Evolutionary conservation across 2,329 filamentous ascomycete genomes (phyloP).

Genomic region (Phialemonium atrogriseum): DNA sequence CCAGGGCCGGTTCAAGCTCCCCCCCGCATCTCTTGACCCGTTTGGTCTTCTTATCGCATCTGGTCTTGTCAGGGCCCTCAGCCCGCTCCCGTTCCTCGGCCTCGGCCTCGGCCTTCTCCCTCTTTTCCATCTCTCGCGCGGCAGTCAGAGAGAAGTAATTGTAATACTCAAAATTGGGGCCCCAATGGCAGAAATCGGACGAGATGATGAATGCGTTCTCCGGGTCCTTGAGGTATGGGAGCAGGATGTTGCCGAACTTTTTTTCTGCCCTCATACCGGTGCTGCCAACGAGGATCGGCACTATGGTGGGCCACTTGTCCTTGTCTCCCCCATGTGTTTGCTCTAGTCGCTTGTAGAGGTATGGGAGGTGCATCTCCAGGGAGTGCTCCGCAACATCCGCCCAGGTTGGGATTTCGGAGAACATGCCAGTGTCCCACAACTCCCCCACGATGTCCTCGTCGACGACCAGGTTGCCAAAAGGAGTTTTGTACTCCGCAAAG

Average conservation of each 20-base stretch:
- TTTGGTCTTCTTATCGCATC: too few species aligned
- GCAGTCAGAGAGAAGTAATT: constrained; percentile 70
- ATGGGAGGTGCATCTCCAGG: constrained; percentile 93
- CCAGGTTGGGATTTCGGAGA: constrained; percentile 53
- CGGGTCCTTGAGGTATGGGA: constrained; percentile 68
- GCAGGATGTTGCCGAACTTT: constrained; percentile 59
- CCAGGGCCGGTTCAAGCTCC: too few species aligned
- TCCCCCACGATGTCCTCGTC: constrained; percentile 48
- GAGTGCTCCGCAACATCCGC: constrained; percentile 83
- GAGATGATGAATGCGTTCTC: constrained; percentile 78
- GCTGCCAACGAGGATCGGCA: constrained; percentile 80
- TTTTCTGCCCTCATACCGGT: constrained; percentile 60
- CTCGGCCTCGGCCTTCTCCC: constrained; percentile 25
- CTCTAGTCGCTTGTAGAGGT: constrained; percentile 70
- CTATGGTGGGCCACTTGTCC: constrained; percentile 57
- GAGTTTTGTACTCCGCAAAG: constrained; percentile 64
- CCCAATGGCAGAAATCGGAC: constrained; percentile 98
- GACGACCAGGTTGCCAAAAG: constrained; percentile 61
- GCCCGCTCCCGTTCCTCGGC: constrained; percentile 5
- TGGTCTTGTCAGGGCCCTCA: constrained; percentile 6
- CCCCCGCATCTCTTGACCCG: too few species aligned
- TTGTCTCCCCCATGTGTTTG: constrained; percentile 35
- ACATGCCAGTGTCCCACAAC: constrained; percentile 43
- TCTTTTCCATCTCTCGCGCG: constrained; percentile 29
- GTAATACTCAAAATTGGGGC: constrained; percentile 72